Percentiles rank a stretch among this genome's conserved stretches.
phyloP scores from a whole-genome alignment of 2,329 filamentous ascomycete genomes.

The Rhynchosporium agropyri region DNA sequence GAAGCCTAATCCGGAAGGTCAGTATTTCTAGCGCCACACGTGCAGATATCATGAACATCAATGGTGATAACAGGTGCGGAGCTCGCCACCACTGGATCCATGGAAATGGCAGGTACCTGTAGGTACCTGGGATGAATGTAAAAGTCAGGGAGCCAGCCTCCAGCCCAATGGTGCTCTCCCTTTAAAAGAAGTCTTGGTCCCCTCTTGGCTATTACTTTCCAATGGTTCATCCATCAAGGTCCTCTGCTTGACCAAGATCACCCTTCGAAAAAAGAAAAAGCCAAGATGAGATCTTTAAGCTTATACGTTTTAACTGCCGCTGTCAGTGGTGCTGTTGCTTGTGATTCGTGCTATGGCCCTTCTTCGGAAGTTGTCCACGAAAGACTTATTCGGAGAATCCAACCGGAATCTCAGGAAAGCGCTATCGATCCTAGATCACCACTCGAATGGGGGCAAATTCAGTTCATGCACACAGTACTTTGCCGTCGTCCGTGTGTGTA shows the following conservation, averaged over 20 bases:
- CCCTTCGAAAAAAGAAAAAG: not conserved
- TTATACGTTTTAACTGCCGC: constrained; percentile 30
- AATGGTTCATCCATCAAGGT: constrained; percentile 12
- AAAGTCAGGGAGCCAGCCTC: no score
- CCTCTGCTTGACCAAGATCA: constrained; percentile 18
- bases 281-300: constrained; percentile 29
- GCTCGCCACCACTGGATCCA: constrained; percentile 18
- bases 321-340: constrained; percentile 42
- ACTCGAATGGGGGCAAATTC: constrained; percentile 38
- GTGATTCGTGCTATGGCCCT: constrained; percentile 49
- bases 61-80: constrained; percentile 22
- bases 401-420: constrained; percentile 50
- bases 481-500: not conserved
- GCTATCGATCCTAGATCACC: constrained; percentile 47
- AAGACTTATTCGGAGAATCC: constrained; percentile 53
- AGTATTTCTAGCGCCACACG: constrained; percentile 6
- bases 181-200: constrained; percentile 20
- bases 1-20: constrained; percentile 21
- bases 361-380: constrained; percentile 49
- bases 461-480: constrained; percentile 38
- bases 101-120: constrained; percentile 15
- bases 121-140: constrained; percentile 15
- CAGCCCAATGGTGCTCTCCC: not conserved
- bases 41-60: constrained; percentile 16
- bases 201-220: not conserved